A percentile compares a stretch with the other conserved stretches of the same genome.
phyloP scores from a whole-genome alignment of 2,329 filamentous ascomycete species.

The Grosmannia serpens region DNA sequence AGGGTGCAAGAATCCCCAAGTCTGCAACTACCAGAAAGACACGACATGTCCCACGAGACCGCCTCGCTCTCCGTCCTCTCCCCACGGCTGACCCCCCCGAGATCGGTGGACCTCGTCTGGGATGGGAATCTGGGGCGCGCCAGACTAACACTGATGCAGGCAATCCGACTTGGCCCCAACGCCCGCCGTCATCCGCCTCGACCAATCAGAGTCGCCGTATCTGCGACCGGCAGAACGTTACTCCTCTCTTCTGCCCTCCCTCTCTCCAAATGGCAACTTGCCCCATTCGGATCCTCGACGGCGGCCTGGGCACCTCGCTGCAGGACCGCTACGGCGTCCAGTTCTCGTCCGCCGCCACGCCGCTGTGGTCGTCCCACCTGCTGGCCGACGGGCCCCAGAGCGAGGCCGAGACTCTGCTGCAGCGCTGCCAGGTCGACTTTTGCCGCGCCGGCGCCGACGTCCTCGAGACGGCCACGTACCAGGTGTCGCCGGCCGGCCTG shows the following conservation, averaged over 20 bases:
- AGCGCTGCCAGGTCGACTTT: slow-evolving; percentile 44
- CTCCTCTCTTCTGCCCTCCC: too few species aligned
- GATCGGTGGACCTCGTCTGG: too few species aligned
- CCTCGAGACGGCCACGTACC: slow-evolving; percentile 57
- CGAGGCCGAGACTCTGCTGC: slow-evolving; percentile 31
- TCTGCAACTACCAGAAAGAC: too few species aligned
- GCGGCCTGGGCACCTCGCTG: slow-evolving; percentile 56
- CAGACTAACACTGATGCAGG: background rate
- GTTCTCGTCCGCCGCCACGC: slow-evolving; percentile 40
- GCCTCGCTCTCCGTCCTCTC: too few species aligned
- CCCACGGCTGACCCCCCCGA: too few species aligned
- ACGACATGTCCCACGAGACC: too few species aligned
- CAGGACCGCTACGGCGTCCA: slow-evolving; percentile 41
- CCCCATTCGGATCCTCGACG: slow-evolving; percentile 39
- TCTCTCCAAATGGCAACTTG: background rate
- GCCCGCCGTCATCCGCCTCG: background rate
- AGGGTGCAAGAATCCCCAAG: too few species aligned
- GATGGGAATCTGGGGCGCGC: too few species aligned
- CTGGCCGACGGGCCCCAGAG: slow-evolving; percentile 34
- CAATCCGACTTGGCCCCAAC: too few species aligned
- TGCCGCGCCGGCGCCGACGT: slow-evolving; percentile 46
- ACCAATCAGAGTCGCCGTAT: background rate
- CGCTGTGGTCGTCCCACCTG: slow-evolving; percentile 58
- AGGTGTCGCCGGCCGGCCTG: slow-evolving; percentile 48
- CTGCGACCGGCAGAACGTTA: too few species aligned